Evolutionary conservation across 345 rosid species (phyloP).

Genomic region (Abelmoschus esculentus): DNA sequence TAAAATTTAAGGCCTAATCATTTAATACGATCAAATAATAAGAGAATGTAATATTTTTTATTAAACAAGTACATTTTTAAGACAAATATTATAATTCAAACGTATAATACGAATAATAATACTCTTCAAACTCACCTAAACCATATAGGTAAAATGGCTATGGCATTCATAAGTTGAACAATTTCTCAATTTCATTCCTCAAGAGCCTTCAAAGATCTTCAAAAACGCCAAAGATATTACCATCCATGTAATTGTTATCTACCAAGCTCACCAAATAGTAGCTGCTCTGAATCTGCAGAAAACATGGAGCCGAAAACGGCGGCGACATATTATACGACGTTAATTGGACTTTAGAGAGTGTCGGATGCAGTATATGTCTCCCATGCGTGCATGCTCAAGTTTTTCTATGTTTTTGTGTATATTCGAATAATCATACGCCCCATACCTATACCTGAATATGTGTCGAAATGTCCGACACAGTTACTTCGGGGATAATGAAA

Average conservation of each 20-base stretch:
- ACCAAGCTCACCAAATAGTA: slow-evolving; percentile 89
- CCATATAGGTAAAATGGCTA: no score
- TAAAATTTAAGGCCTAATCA: no score
- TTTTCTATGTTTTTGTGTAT: no score
- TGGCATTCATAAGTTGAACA: no score
- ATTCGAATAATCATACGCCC: not conserved
- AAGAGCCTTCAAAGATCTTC: slow-evolving; percentile 34
- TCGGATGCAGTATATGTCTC: not conserved
- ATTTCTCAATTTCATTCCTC: not conserved
- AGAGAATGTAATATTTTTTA: no score
- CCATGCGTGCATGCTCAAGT: not conserved
- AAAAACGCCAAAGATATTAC: slow-evolving; percentile 58
- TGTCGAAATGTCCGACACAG: no score
- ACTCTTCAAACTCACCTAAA: no score
- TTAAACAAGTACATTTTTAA: no score
- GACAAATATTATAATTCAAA: no score
- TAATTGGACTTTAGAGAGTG: not conserved
- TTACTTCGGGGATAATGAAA: not conserved
- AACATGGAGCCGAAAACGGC: not conserved
- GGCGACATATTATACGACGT: not conserved
- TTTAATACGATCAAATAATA: no score
- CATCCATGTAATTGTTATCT: slow-evolving; percentile 62
- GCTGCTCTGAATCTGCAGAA: slow-evolving; percentile 66
- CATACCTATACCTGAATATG: not conserved
- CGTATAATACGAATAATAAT: no score